Evolutionary conservation across 495 filamentous ascomycete genomes (phyloP).

Genomic region (Trichocladium uniseriatum): DNA sequence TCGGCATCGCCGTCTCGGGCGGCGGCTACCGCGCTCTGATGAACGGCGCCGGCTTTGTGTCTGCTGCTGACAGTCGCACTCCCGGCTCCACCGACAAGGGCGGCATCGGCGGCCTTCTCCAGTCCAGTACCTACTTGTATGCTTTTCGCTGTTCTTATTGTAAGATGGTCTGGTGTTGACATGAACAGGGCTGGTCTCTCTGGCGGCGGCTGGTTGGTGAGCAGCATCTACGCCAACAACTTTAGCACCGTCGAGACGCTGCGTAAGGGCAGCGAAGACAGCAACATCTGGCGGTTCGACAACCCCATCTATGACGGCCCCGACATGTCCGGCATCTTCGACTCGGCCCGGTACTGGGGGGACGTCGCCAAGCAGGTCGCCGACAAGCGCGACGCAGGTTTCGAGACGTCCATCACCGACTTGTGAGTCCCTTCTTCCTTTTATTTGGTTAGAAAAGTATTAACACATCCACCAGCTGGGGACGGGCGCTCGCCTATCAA

Average conservation of each 20-base stretch:
- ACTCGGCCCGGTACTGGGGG: constrained; percentile 55
- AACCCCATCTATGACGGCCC: constrained; percentile 60
- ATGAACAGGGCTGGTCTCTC: constrained; percentile 54
- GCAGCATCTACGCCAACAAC: constrained; percentile 82
- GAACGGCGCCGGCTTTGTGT: constrained; percentile 80
- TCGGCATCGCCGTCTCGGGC: constrained; percentile 55
- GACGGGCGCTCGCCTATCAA: constrained; percentile 70
- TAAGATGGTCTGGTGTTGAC: neutral
- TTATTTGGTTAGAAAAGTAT: too few species aligned
- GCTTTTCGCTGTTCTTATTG: too few species aligned
- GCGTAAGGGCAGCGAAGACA: constrained; percentile 45
- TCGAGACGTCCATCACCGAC: constrained; percentile 72
- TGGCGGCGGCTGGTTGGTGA: constrained; percentile 82
- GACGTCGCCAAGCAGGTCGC: constrained; percentile 53
- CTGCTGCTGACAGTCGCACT: constrained; percentile 75
- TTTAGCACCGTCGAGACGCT: constrained; percentile 65
- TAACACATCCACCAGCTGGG: too few species aligned
- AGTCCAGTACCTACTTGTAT: constrained; percentile 68
- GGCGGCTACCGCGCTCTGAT: constrained; percentile 81
- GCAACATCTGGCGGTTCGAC: constrained; percentile 63
- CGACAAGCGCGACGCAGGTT: constrained; percentile 61
- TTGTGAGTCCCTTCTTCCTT: constrained; percentile 31
- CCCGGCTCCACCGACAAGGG: constrained; percentile 53
- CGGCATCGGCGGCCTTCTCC: constrained; percentile 75
- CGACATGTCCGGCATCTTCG: constrained; percentile 28